Percentiles rank a stretch among this genome's conserved stretches.
These are phyloP conservation scores for Sordaria brevicollis DNA, from an alignment of 495 filamentous ascomycete species.

Conservation along the genomic window DNA sequence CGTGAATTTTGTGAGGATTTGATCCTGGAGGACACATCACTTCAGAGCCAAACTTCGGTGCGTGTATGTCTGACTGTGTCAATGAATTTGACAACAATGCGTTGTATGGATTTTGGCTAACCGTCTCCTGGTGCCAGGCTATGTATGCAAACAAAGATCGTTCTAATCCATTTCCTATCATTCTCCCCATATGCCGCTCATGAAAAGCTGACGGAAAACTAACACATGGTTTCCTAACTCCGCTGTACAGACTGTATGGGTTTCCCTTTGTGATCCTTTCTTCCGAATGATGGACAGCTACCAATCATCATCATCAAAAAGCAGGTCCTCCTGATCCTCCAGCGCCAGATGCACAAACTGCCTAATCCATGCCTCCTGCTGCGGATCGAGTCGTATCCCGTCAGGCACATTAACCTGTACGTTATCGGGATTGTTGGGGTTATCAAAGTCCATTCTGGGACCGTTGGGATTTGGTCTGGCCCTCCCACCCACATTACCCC, in stretches of 20 bases:
- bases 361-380: slow-evolving; percentile 39
- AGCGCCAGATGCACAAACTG: slow-evolving; percentile 44
- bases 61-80: neutral
- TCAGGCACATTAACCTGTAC: neutral
- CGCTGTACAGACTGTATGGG: neutral
- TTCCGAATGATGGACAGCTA: slow-evolving; percentile 3
- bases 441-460: neutral
- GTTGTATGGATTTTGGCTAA: neutral
- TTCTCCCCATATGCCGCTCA: neutral
- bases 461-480: neutral
- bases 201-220: neutral
- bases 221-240: neutral
- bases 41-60: too few species aligned
- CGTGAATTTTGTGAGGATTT: too few species aligned
- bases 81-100: neutral
- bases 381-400: slow-evolving; percentile 17
- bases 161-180: neutral
- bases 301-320: slow-evolving; percentile 26
- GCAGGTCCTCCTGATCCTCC: slow-evolving; percentile 40
- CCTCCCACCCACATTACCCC: slow-evolving; percentile 1
- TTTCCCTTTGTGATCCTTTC: slow-evolving; percentile 4
- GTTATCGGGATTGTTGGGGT: neutral
- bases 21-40: too few species aligned
- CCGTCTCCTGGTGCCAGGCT: neutral
- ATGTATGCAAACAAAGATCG: neutral